phyloP scores from a whole-genome alignment of 2,329 filamentous ascomycete species.

The Graphilbum fragrans region DNA sequence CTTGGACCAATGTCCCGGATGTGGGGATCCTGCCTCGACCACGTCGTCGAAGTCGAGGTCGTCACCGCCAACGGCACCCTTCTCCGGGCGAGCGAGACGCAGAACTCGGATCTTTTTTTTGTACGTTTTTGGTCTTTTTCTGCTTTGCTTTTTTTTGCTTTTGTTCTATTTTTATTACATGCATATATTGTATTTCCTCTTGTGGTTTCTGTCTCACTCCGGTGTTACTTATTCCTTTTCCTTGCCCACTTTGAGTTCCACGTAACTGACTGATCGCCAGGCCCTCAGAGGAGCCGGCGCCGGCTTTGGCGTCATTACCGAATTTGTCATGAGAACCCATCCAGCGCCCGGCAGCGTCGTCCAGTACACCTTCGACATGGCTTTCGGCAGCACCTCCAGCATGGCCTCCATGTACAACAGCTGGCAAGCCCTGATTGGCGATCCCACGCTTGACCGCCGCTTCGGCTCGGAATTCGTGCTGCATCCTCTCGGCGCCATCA shows the following conservation, averaged over 20 bases:
- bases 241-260: neutral
- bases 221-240: neutral
- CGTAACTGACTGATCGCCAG: conserved; percentile 8
- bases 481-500: conserved; percentile 38
- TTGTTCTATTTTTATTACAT: conserved; percentile 14
- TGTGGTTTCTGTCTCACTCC: neutral
- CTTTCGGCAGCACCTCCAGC: conserved; percentile 31
- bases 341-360: conserved; percentile 42
- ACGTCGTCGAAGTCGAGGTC: conserved; percentile 40
- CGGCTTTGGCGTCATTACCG: conserved; percentile 34
- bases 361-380: conserved; percentile 45
- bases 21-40: conserved; percentile 45
- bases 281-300: conserved; percentile 26
- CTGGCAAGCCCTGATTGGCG: conserved; percentile 45
- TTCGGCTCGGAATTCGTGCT: conserved; percentile 46
- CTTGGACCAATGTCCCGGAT: conserved; percentile 45
- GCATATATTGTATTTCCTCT: neutral
- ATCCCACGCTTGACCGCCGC: conserved; percentile 42
- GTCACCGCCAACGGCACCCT: conserved; percentile 44
- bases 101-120: conserved; percentile 43
- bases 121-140: conserved; percentile 15
- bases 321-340: conserved; percentile 44
- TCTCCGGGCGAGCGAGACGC: conserved; percentile 28
- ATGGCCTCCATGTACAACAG: conserved; percentile 37
- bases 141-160: conserved; percentile 32